Conservation (phyloP, 805 yeast species). For the Metschnikowia henanensis region DNA sequence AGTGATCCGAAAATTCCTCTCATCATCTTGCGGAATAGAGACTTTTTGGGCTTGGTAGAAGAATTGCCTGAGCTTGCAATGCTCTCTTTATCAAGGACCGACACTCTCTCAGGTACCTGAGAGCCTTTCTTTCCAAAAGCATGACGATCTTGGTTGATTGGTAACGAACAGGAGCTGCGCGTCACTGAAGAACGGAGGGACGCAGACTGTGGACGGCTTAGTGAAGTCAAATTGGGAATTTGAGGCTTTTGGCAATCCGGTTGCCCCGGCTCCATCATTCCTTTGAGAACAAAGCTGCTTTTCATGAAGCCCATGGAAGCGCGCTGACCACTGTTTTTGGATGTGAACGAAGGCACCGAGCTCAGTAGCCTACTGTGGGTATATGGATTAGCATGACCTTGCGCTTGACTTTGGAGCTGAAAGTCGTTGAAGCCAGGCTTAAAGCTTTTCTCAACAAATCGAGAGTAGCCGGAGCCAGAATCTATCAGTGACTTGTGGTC, state of each 20-base stretch:
- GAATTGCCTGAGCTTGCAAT: not conserved
- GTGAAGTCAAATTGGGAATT: constrained; percentile 18
- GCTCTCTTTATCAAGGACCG: not conserved
- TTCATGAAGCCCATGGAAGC: constrained; percentile 47
- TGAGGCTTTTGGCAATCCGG: constrained; percentile 25
- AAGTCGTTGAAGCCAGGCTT: constrained; percentile 15
- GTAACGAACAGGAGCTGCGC: constrained; percentile 11
- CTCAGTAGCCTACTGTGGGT: constrained; percentile 12
- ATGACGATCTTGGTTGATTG: not conserved
- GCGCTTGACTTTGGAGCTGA: constrained; percentile 11
- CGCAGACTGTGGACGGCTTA: not conserved
- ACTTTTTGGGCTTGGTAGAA: constrained; percentile 29
- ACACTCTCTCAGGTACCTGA: not conserved
- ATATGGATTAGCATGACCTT: constrained; percentile 10
- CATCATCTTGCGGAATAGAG: constrained; percentile 15
- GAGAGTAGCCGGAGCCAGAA: constrained; percentile 28
- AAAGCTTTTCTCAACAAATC: constrained; percentile 7
- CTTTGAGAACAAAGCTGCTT: constrained; percentile 42
- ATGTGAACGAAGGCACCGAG: constrained; percentile 18
- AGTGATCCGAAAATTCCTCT: constrained; percentile 12
- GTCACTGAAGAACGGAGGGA: not conserved
- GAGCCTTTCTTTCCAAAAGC: not conserved
- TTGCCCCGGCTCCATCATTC: constrained; percentile 32
- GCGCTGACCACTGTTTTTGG: constrained; percentile 17
- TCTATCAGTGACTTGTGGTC: constrained; percentile 38